Evolutionary conservation across 139 green algal species (phyloP).

Genomic region (Gonium pectorale): DNA sequence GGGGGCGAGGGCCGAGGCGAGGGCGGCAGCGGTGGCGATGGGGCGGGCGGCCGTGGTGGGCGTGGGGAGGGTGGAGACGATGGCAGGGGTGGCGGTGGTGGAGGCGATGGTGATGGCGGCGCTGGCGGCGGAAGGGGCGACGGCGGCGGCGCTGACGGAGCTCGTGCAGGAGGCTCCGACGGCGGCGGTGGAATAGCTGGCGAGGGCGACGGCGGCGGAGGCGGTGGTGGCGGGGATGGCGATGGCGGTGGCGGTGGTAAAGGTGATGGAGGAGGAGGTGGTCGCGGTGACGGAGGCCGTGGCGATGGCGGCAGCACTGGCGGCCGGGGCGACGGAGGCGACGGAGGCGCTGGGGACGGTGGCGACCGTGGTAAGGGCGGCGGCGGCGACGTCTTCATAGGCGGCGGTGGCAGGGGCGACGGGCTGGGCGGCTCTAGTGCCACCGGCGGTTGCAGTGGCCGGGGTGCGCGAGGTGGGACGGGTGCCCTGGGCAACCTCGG

Average conservation of each 20-base stretch:
- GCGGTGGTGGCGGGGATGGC: not conserved
- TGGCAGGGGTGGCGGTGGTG: not conserved
- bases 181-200: too few species aligned
- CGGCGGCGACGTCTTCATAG: not conserved
- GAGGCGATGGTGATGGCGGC: not conserved
- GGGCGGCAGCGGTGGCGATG: not conserved
- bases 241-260: not conserved
- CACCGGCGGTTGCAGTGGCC: not conserved
- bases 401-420: not conserved
- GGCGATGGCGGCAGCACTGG: not conserved
- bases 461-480: not conserved
- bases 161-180: too few species aligned
- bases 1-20: not conserved
- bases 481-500: too few species aligned
- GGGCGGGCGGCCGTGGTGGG: not conserved
- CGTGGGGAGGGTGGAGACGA: not conserved
- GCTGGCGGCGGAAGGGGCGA: not conserved
- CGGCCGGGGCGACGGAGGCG: not conserved
- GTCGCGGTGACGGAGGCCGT: not conserved
- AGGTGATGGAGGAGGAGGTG: not conserved
- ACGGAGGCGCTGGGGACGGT: not conserved
- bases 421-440: not conserved
- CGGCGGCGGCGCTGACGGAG: not conserved
- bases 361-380: not conserved
- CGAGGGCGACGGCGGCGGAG: not conserved